Evolutionary conservation across 1,284 basidiomycete species (phyloP).

Genomic region (Boletus calvinii): DNA sequence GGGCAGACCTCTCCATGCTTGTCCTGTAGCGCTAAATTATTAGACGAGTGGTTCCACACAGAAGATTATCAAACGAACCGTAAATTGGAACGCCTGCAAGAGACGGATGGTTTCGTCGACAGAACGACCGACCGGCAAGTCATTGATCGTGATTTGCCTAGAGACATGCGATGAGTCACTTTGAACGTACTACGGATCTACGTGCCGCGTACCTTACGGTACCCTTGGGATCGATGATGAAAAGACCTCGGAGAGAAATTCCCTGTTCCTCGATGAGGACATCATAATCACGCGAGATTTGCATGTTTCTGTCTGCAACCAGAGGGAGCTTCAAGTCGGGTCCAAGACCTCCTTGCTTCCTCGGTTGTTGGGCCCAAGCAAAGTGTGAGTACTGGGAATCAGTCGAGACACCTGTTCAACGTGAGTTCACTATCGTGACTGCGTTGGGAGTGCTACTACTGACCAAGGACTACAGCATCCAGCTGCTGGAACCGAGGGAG

Average conservation of each 20-base stretch:
- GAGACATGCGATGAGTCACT: background rate
- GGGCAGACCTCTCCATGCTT: constrained; percentile 90
- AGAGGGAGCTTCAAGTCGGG: constrained; percentile 82
- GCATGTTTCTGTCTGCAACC: constrained; percentile 69
- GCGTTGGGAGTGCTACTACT: constrained; percentile 17
- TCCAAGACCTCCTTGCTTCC: constrained; percentile 84
- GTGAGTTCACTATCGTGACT: background rate
- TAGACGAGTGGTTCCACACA: background rate
- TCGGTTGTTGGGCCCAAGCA: constrained; percentile 79
- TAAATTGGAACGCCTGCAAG: constrained; percentile 89
- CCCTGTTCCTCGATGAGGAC: constrained; percentile 86
- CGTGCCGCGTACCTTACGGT: constrained; percentile 54
- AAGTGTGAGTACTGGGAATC: constrained; percentile 89
- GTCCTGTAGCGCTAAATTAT: constrained; percentile 48
- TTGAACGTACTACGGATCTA: background rate
- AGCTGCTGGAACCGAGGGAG: constrained; percentile 71
- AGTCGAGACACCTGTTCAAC: constrained; percentile 64
- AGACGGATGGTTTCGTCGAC: constrained; percentile 89
- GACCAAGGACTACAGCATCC: constrained; percentile 75
- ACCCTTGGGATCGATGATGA: constrained; percentile 89
- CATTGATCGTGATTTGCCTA: constrained; percentile 85
- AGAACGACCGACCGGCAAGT: constrained; percentile 86
- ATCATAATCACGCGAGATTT: constrained; percentile 75
- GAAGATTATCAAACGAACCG: constrained; percentile 45
- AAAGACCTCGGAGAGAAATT: constrained; percentile 81